Conservation (phyloP, 805 yeast species). For the Scheffersomyces amazonensis region DNA sequence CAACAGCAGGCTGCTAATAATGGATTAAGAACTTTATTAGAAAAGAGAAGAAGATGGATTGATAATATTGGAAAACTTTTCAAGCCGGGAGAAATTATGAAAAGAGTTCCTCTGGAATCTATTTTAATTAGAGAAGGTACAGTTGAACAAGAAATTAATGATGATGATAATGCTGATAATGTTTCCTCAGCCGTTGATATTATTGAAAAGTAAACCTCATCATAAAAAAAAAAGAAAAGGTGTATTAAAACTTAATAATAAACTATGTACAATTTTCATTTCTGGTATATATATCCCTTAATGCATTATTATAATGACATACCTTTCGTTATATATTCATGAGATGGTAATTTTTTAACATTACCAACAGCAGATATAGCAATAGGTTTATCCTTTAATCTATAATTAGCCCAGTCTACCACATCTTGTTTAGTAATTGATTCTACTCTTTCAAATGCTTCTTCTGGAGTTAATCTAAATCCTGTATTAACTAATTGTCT, state of each 20-base stretch:
- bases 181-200: constrained; percentile 23
- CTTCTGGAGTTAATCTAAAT: constrained; percentile 66
- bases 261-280: constrained; percentile 2
- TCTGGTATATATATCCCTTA: neutral
- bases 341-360: constrained; percentile 66
- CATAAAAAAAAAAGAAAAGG: no score
- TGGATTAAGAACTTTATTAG: constrained; percentile 75
- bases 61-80: constrained; percentile 86
- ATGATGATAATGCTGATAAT: constrained; percentile 26
- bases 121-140: constrained; percentile 46
- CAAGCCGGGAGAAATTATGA: constrained; percentile 62
- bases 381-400: constrained; percentile 71
- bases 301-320: constrained; percentile 15
- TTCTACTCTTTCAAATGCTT: constrained; percentile 72
- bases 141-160: constrained; percentile 32
- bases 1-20: constrained; percentile 73
- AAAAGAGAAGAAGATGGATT: constrained; percentile 88
- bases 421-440: constrained; percentile 77
- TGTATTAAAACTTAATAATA: no score
- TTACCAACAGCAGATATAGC: constrained; percentile 93
- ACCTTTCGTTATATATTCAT: constrained; percentile 50
- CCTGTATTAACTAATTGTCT: constrained; percentile 97
- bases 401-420: constrained; percentile 82
- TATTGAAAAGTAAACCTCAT: constrained; percentile 13
- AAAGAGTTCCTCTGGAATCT: constrained; percentile 65